Evolutionary conservation across 257 asterid genomes (phyloP).

Genomic region (Ocimum tenuiflorum): DNA sequence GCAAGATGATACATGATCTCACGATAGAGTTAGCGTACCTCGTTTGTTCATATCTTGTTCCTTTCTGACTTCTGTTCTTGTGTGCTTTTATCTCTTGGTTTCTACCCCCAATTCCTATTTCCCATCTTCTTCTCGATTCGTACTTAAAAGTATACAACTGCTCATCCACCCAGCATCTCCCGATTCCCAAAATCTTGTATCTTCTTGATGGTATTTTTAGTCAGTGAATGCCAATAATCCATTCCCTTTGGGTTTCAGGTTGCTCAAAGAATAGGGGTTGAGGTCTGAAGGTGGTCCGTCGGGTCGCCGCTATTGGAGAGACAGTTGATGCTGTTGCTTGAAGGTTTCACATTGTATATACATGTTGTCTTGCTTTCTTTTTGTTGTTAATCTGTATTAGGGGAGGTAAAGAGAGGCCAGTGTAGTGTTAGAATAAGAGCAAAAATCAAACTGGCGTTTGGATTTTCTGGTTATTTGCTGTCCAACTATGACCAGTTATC

Average conservation of each 20-base stretch:
- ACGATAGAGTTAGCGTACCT: background rate
- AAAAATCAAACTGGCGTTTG: background rate
- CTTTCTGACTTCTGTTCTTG: background rate
- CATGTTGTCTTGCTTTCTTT: background rate
- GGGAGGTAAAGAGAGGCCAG: slow-evolving; percentile 4
- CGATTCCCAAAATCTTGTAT: background rate
- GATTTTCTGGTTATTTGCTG: slow-evolving; percentile 12
- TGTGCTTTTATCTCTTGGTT: background rate
- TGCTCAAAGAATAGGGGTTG: slow-evolving; percentile 81
- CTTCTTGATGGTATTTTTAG: background rate
- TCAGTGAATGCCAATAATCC: background rate
- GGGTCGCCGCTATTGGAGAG: background rate
- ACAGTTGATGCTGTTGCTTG: background rate
- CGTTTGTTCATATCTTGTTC: background rate
- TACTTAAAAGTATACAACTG: background rate
- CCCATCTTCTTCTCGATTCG: too few relatives aligned
- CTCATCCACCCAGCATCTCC: background rate
- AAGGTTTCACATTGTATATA: slow-evolving; percentile 20
- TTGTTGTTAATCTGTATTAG: slow-evolving; percentile 11
- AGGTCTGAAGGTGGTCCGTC: slow-evolving; percentile 38
- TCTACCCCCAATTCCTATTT: too few relatives aligned
- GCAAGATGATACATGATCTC: background rate
- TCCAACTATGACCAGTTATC: background rate
- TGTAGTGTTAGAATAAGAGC: slow-evolving; percentile 25
- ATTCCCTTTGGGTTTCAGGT: slow-evolving; percentile 42